phyloP scores from a whole-genome alignment of 371 early-diverging fungal species.

The Mortierella sp. region DNA sequence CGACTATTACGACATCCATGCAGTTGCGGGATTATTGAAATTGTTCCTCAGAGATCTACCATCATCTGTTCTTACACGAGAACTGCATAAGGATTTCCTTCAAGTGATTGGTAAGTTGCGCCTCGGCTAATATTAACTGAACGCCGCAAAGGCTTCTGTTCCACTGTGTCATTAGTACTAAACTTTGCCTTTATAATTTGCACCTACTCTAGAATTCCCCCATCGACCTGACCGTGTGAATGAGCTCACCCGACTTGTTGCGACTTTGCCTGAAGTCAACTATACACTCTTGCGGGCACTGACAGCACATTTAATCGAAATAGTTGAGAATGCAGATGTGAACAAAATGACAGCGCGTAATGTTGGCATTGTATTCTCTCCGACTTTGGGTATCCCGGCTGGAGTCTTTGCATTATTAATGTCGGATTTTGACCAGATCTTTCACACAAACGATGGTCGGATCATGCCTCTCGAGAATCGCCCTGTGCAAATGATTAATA shows the following conservation, averaged over 20 bases:
- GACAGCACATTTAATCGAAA: slow-evolving; percentile 88
- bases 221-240: slow-evolving; percentile 79
- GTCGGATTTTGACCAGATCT: slow-evolving; percentile 90
- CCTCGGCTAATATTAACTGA: not conserved
- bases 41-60: slow-evolving; percentile 93
- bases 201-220: slow-evolving; percentile 65
- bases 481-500: not conserved
- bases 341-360: slow-evolving; percentile 97
- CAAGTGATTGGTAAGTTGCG: slow-evolving; percentile 71
- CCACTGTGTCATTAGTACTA: not conserved
- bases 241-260: slow-evolving; percentile 84
- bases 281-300: slow-evolving; percentile 90
- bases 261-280: slow-evolving; percentile 85
- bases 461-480: slow-evolving; percentile 54
- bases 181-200: not conserved
- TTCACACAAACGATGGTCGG: slow-evolving; percentile 73
- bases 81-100: slow-evolving; percentile 83
- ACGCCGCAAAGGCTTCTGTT: too few species aligned
- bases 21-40: slow-evolving; percentile 92
- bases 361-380: slow-evolving; percentile 95
- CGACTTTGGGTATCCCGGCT: slow-evolving; percentile 93
- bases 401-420: slow-evolving; percentile 90
- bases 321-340: slow-evolving; percentile 82
- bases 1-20: slow-evolving; percentile 87
- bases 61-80: slow-evolving; percentile 85